Conservation (phyloP, 768 basidiomycete species). For the Amanita rubescens region DNA sequence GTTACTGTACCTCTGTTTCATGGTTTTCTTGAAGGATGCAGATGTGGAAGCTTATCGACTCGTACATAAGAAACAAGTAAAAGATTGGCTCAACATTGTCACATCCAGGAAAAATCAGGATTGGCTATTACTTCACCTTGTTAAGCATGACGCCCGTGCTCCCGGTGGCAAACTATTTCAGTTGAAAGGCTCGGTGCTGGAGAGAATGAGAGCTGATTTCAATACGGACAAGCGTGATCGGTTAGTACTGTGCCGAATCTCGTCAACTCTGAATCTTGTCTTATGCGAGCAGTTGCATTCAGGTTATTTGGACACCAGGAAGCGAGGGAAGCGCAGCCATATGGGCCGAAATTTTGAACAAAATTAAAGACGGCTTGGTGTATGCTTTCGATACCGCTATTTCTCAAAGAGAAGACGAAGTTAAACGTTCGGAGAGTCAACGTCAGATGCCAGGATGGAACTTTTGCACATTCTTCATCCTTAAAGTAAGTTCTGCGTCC, state of each 20-base stretch:
- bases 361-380: slow-evolving; percentile 87
- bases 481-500: slow-evolving; percentile 55
- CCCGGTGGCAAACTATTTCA: slow-evolving; percentile 68
- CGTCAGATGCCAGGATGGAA: slow-evolving; percentile 96
- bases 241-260: slow-evolving; percentile 28
- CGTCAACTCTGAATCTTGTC: background rate
- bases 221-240: slow-evolving; percentile 84
- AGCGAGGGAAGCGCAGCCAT: slow-evolving; percentile 62
- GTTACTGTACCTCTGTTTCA: slow-evolving; percentile 1
- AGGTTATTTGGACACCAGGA: slow-evolving; percentile 68
- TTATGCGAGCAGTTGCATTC: slow-evolving; percentile 55
- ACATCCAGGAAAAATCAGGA: slow-evolving; percentile 76
- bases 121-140: slow-evolving; percentile 87
- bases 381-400: slow-evolving; percentile 78
- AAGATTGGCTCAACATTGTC: slow-evolving; percentile 79
- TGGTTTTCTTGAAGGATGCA: slow-evolving; percentile 35
- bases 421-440: slow-evolving; percentile 83
- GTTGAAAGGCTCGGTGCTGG: slow-evolving; percentile 77
- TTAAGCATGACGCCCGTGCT: slow-evolving; percentile 60
- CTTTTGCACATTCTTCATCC: slow-evolving; percentile 93
- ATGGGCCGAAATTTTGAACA: slow-evolving; percentile 85
- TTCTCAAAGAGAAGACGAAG: slow-evolving; percentile 79
- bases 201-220: slow-evolving; percentile 89
- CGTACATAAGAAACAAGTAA: slow-evolving; percentile 76
- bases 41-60: slow-evolving; percentile 73